Conservation (phyloP, 2,329 filamentous ascomycete genomes). For the Cladosporium sp. region DNA sequence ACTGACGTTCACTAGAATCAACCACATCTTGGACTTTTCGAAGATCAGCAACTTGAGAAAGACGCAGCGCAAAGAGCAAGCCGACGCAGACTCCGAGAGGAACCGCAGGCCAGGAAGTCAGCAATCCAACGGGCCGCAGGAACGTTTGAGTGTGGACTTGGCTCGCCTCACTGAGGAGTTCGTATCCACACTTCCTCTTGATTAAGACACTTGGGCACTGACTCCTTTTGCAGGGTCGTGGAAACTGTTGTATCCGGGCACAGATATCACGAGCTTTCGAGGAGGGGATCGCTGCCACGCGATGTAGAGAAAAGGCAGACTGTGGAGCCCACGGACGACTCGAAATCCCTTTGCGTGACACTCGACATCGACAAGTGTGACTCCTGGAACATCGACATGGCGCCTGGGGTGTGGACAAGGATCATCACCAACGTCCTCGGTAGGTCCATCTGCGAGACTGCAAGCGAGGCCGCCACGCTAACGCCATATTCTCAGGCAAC, state of each 20-base stretch:
- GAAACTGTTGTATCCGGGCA: not conserved
- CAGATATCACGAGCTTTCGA: too few relatives aligned
- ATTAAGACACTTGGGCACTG: not conserved
- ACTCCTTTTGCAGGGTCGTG: not conserved
- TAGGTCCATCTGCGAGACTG: not conserved
- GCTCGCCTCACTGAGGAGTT: not conserved
- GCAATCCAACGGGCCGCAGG: too few relatives aligned
- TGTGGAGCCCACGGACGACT: too few relatives aligned
- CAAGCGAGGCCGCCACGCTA: too few relatives aligned
- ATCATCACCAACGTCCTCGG: conserved; percentile 40
- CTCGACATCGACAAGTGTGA: conserved; percentile 13
- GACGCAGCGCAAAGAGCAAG: too few relatives aligned
- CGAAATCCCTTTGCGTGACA: conserved; percentile 3
- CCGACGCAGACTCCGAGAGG: too few relatives aligned
- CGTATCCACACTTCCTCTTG: not conserved
- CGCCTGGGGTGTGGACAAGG: conserved; percentile 29
- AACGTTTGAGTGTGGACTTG: not conserved
- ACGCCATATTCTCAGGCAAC: too few relatives aligned
- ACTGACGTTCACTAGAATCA: conserved; percentile 16
- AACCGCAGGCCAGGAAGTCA: too few relatives aligned
- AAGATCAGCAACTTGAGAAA: conserved; percentile 35
- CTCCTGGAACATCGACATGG: conserved; percentile 1
- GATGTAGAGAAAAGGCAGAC: not conserved
- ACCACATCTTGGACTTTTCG: conserved; percentile 37
- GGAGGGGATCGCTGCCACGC: too few relatives aligned